phyloP scores from a whole-genome alignment of 768 basidiomycete genomes.

The Gloeopeniophorella convolvens region DNA sequence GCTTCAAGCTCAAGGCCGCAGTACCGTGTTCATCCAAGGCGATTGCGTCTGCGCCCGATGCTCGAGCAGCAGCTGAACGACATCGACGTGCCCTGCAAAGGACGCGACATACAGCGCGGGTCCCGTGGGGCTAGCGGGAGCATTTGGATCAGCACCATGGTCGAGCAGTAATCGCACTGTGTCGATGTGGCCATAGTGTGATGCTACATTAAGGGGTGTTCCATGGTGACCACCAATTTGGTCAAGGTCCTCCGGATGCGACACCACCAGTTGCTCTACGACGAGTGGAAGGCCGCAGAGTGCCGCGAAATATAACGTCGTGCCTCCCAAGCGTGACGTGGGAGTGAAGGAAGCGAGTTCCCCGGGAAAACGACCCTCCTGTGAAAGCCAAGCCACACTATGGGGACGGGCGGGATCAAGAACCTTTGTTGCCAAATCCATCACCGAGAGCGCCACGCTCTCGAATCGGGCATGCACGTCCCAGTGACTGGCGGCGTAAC shows the following conservation, averaged over 20 bases:
- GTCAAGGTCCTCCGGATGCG: background rate
- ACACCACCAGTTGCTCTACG: background rate
- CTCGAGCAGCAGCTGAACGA: background rate
- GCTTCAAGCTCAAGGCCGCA: too few species aligned
- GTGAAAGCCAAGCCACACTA: background rate
- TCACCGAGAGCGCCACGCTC: background rate
- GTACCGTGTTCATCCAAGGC: too few species aligned
- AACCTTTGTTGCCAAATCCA: background rate
- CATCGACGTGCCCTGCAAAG: background rate
- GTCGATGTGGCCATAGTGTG: background rate
- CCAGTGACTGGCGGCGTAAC: background rate
- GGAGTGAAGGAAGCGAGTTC: background rate
- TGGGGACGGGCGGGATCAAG: background rate
- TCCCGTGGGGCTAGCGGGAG: background rate
- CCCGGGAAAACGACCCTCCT: too few species aligned
- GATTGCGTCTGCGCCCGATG: too few species aligned
- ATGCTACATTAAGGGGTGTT: background rate
- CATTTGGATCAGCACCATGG: background rate
- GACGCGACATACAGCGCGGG: background rate
- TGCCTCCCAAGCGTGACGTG: background rate
- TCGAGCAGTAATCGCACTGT: background rate
- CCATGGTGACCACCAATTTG: background rate
- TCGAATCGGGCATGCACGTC: background rate
- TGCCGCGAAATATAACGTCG: background rate
- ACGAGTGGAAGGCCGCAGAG: background rate